Base-by-base conservation (phyloP, 495 filamentous ascomycete species). In the Oidiodendron maius region DNA sequence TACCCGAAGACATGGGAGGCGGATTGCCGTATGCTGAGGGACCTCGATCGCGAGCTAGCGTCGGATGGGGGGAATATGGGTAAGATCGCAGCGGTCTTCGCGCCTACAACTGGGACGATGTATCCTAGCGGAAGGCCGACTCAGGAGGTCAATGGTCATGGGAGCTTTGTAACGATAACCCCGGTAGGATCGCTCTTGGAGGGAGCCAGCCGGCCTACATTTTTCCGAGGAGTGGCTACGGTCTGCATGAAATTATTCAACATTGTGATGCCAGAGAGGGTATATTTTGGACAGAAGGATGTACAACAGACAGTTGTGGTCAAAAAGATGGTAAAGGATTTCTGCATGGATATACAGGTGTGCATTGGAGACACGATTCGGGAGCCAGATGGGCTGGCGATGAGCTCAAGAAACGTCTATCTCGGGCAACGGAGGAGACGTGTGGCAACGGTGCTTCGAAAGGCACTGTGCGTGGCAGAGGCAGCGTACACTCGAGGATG, bases 231-330 rank as follows among this genome's bases (percentile, higher is more conserved):
- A 4, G 93, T 98, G 20, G 91, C 93, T 21, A 97, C 94, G 10
- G 85, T 98, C 10, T 95, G 89, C 67, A 91, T 89, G 83, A 98
- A 98, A 73, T 69, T 98, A 18, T 93, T 98, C 68, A 97, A 96
- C 60, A 87, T 91, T 40, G 83, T 89, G 32, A 75, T 81, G 55
- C 89, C 93, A 2, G 87, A 95, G 35, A 78, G 79, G 36, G 94
- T 90, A 1, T 99, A 96, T 62, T 96, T 99, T 65, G 93, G 93
- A 1, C 94, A 97, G 67, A 97, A 99, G 69, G 93, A 99, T 58
- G 80, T 96, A 15, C 93, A 99, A 67, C 93, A 99, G 68, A 94
- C 89, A 0, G 86, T 91, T 6, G 77, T 99, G 4, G 87, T 99
- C 59, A 80, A 77, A 63, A 77, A 86, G 6, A 77, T 99, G 80